Evolutionary conservation across 2,329 filamentous ascomycete genomes (phyloP).

Genomic region (Fusarium sp.): DNA sequence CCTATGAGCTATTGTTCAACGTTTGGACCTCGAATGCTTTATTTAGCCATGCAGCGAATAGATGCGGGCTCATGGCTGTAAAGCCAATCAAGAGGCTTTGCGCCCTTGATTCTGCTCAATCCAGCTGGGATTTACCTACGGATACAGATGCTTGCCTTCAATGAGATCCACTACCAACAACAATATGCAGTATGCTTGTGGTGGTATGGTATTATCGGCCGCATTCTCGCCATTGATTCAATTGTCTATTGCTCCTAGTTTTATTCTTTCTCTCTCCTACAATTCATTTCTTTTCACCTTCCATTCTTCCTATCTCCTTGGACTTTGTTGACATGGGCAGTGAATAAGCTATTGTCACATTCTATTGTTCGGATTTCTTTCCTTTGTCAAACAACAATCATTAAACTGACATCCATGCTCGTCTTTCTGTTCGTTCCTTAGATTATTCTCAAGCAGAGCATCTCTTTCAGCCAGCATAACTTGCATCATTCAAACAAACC

Average conservation of each 20-base stretch:
- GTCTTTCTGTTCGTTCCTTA: slow-evolving; percentile 22
- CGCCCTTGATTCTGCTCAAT: slow-evolving; percentile 34
- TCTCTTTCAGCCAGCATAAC: slow-evolving; percentile 12
- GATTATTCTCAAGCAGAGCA: slow-evolving; percentile 16
- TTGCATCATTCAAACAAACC: slow-evolving; percentile 1
- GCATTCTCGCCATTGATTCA: slow-evolving; percentile 25
- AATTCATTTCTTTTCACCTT: slow-evolving; percentile 3
- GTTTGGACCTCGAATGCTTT: slow-evolving; percentile 38
- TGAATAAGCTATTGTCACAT: slow-evolving; percentile 21
- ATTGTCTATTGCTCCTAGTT: slow-evolving; percentile 16
- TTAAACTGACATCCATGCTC: neutral
- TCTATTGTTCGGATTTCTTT: slow-evolving; percentile 31
- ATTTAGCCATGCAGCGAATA: slow-evolving; percentile 44
- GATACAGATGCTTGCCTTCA: slow-evolving; percentile 2
- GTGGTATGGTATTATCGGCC: slow-evolving; percentile 34
- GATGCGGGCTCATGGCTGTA: slow-evolving; percentile 25
- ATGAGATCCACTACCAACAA: slow-evolving; percentile 25
- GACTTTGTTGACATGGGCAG: slow-evolving; percentile 18
- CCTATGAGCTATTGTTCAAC: slow-evolving; percentile 42
- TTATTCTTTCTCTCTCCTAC: slow-evolving; percentile 17
- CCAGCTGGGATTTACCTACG: slow-evolving; percentile 23
- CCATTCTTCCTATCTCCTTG: slow-evolving; percentile 3
- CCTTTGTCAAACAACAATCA: slow-evolving; percentile 39
- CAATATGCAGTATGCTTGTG: slow-evolving; percentile 18
- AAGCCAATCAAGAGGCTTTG: slow-evolving; percentile 42